phyloP scores from a whole-genome alignment of 805 yeast genomes.

The Metschnikowia borealis region DNA sequence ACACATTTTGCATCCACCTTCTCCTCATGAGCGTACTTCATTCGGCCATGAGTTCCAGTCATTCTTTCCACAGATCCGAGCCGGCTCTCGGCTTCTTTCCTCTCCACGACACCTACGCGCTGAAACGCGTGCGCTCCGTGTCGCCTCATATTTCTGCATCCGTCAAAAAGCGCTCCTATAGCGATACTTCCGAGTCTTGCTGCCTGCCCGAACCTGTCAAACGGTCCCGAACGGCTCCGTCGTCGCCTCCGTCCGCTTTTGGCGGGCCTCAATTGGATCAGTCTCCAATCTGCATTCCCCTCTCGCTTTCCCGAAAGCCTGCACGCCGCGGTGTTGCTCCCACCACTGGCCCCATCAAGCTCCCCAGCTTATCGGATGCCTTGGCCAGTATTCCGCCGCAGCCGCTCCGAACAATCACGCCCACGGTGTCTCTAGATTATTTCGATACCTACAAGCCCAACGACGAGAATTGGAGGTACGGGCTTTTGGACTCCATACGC shows the following conservation, averaged over 20 bases:
- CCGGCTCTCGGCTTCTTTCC: constrained; percentile 3
- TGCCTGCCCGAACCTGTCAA: neutral
- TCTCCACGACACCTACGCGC: neutral
- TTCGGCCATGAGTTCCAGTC: neutral
- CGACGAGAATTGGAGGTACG: constrained; percentile 43
- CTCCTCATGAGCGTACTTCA: neutral
- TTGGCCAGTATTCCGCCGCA: neutral
- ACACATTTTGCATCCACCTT: constrained; percentile 2
- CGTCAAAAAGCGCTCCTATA: constrained; percentile 26
- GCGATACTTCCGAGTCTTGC: constrained; percentile 16
- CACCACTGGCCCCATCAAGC: constrained; percentile 10
- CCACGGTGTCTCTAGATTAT: constrained; percentile 41
- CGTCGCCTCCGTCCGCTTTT: constrained; percentile 9
- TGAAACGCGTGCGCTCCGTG: neutral
- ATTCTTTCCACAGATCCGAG: constrained; percentile 1
- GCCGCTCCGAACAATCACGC: constrained; percentile 12
- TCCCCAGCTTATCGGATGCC: constrained; percentile 34
- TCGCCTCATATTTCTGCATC: constrained; percentile 1
- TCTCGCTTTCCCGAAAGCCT: neutral
- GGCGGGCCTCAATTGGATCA: neutral
- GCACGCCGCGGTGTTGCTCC: no score
- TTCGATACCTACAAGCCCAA: constrained; percentile 44
- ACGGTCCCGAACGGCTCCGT: constrained; percentile 14
- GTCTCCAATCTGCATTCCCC: neutral
- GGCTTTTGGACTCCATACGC: constrained; percentile 35